A percentile compares a stretch with the other conserved stretches of the same genome.
These are phyloP conservation scores for Lentinula lateritia DNA, from an alignment of 768 basidiomycete genomes.

Conservation along the genomic window DNA sequence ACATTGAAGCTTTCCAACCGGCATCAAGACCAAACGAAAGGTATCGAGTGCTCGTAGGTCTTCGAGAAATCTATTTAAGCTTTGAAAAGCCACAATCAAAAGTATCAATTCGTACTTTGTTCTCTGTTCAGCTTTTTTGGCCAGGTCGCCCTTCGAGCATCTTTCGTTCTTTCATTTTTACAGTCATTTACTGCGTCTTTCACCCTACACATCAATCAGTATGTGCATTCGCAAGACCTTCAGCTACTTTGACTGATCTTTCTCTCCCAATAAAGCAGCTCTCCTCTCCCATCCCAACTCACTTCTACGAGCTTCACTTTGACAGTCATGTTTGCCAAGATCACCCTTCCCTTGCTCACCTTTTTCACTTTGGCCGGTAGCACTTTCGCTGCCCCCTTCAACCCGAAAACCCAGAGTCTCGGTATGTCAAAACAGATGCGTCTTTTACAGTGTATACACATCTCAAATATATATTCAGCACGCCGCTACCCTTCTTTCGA, in stretches of 20 bases:
- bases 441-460: too few species aligned
- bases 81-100: neutral
- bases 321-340: constrained; percentile 32
- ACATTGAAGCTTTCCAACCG: neutral
- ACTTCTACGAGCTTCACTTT: neutral
- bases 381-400: constrained; percentile 23
- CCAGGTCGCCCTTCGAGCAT: neutral
- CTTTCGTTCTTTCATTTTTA: neutral
- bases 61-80: neutral
- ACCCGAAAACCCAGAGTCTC: constrained; percentile 17
- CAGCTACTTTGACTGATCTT: neutral
- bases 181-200: neutral
- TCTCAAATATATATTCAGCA: neutral
- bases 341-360: constrained; percentile 26
- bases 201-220: neutral
- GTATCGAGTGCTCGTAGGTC: neutral
- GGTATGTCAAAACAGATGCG: constrained; percentile 13
- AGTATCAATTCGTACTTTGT: neutral
- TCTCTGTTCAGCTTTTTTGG: neutral
- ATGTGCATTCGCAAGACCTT: neutral
- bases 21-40: neutral
- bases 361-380: constrained; percentile 24
- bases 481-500: constrained; percentile 11
- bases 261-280: neutral
- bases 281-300: too few species aligned